Conservation (phyloP, 1,284 basidiomycete species). For the Cryptococcus maquisensis region DNA sequence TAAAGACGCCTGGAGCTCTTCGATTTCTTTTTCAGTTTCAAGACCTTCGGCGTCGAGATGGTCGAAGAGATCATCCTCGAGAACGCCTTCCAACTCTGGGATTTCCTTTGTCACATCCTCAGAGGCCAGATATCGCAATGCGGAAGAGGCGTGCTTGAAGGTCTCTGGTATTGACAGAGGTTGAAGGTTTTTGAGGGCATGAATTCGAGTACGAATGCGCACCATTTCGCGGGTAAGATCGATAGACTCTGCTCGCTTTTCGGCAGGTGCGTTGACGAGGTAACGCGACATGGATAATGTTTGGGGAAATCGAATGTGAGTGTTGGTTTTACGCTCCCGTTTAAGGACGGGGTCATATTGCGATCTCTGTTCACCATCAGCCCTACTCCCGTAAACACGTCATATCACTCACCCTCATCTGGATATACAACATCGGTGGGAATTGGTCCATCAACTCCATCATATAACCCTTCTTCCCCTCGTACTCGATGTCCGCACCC, state of each 20-base stretch:
- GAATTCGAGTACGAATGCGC: constrained; percentile 61
- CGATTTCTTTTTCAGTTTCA: constrained; percentile 60
- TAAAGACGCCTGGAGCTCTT: constrained; percentile 57
- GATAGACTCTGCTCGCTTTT: constrained; percentile 67
- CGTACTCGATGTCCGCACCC: constrained; percentile 76
- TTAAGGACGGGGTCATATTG: constrained; percentile 71
- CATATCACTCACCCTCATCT: constrained; percentile 67
- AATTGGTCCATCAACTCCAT: constrained; percentile 80
- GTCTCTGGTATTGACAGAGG: constrained; percentile 35
- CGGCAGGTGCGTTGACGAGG: constrained; percentile 66
- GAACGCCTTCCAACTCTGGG: not conserved
- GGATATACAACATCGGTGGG: constrained; percentile 89
- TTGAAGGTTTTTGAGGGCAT: constrained; percentile 64
- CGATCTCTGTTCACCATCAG: constrained; percentile 61
- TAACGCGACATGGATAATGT: constrained; percentile 89
- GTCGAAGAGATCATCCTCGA: constrained; percentile 26
- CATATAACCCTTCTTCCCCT: constrained; percentile 80
- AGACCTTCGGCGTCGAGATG: constrained; percentile 54
- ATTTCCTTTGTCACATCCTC: constrained; percentile 45
- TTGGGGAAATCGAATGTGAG: constrained; percentile 85
- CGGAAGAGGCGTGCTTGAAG: constrained; percentile 25
- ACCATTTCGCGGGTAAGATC: constrained; percentile 64
- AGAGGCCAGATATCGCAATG: constrained; percentile 57
- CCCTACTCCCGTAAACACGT: not conserved
- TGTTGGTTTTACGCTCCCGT: constrained; percentile 91